Percentiles rank a stretch among this genome's conserved stretches.
Conservation (phyloP, 2,329 filamentous ascomycete species). For the Cylindrodendrum hubeiense region DNA sequence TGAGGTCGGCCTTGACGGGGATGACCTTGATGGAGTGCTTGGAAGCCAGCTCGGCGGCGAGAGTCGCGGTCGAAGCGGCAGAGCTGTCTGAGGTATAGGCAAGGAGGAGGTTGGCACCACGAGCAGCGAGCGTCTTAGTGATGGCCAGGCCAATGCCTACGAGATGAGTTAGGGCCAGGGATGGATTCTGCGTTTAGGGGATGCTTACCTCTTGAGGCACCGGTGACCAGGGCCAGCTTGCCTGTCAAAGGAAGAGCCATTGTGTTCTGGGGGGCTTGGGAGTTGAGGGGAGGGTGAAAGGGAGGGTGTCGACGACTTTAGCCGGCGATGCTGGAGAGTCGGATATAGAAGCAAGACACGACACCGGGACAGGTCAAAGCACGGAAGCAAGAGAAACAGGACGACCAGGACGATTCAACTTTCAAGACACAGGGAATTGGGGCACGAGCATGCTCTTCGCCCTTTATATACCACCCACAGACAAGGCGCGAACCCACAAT, state of each 20-base stretch:
- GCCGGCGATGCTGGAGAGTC: not conserved
- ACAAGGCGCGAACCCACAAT: not conserved
- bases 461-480: not conserved
- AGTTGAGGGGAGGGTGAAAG: not conserved
- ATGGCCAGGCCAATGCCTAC: conserved; percentile 42
- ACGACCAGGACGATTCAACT: not conserved
- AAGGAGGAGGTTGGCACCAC: conserved; percentile 44
- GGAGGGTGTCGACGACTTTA: conserved; percentile 17
- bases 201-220: conserved; percentile 77
- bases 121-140: conserved; percentile 41
- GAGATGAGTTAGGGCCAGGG: conserved; percentile 9
- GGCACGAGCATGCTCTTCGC: not conserved
- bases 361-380: not conserved
- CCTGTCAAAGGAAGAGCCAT: conserved; percentile 70
- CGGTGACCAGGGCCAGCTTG: conserved; percentile 84
- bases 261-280: conserved; percentile 11
- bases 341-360: not conserved
- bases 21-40: conserved; percentile 71
- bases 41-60: conserved; percentile 40
- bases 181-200: not conserved
- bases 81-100: conserved; percentile 40
- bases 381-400: not conserved
- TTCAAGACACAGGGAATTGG: not conserved
- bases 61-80: conserved; percentile 27
- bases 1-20: conserved; percentile 70